These are phyloP conservation scores for Flaveria robusta DNA, from an alignment of 129 eudicot species.

Conservation along the genomic window DNA sequence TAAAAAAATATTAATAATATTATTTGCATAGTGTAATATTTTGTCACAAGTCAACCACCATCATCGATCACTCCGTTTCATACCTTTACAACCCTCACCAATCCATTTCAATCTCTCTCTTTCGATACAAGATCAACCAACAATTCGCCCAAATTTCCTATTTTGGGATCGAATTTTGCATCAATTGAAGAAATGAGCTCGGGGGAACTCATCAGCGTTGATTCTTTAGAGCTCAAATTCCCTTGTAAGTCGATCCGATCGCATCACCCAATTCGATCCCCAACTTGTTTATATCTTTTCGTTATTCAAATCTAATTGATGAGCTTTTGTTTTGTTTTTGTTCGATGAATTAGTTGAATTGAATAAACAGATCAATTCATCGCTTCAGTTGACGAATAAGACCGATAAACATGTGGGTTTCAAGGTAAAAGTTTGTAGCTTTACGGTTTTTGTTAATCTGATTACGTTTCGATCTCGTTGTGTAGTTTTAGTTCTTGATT, in stretches of 20 bases:
- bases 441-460: not conserved
- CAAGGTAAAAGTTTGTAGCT: conserved; percentile 51
- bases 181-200: conserved; percentile 54
- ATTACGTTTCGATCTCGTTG: not conserved
- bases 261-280: not conserved
- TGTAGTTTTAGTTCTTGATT: not conserved
- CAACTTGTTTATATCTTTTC: not conserved
- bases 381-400: conserved; percentile 72
- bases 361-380: conserved; percentile 86
- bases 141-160: not conserved
- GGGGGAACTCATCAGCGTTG: conserved; percentile 75
- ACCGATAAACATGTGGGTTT: conserved; percentile 83
- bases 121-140: no score
- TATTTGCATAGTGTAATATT: no score
- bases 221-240: conserved; percentile 81
- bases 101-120: no score
- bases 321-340: not conserved
- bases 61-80: no score
- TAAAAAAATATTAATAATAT: no score
- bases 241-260: conserved; percentile 49
- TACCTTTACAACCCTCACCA: no score
- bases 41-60: no score
- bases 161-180: conserved; percentile 13
- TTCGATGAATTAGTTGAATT: conserved; percentile 63
- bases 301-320: not conserved